A percentile compares a stretch with the other conserved stretches of the same genome.
phyloP scores from a whole-genome alignment of 2,329 filamentous ascomycete genomes.

The Mariannaea sp. region DNA sequence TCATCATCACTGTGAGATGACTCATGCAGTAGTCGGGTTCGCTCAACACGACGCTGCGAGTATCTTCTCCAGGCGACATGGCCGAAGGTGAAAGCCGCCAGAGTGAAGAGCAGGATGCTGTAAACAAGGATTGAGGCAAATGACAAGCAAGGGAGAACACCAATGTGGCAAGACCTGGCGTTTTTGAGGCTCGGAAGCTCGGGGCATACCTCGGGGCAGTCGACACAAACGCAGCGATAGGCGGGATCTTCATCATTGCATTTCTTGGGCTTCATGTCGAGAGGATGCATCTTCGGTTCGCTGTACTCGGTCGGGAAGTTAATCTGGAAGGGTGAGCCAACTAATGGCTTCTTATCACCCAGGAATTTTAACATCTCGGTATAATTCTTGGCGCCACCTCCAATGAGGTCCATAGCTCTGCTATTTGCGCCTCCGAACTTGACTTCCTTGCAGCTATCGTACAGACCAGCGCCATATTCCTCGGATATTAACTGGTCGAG shows the following conservation, averaged over 20 bases:
- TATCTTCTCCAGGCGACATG: conserved; percentile 78
- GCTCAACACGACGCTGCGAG: conserved; percentile 74
- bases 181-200: conserved; percentile 76
- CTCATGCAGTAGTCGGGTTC: conserved; percentile 86
- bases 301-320: conserved; percentile 75
- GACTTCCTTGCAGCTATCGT: conserved; percentile 97
- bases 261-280: conserved; percentile 74
- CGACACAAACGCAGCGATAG: conserved; percentile 91
- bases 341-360: conserved; percentile 80
- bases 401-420: conserved; percentile 94
- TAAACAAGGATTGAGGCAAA: conserved; percentile 92
- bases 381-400: conserved; percentile 91
- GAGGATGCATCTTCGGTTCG: conserved; percentile 72
- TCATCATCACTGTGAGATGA: conserved; percentile 86
- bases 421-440: conserved; percentile 96
- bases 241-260: conserved; percentile 88
- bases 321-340: conserved; percentile 97
- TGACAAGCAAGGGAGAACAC: conserved; percentile 86
- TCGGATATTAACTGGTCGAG: conserved; percentile 87
- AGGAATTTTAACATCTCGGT: conserved; percentile 86
- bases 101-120: conserved; percentile 70
- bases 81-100: conserved; percentile 70
- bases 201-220: conserved; percentile 86
- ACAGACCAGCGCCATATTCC: conserved; percentile 85
- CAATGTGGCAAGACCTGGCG: conserved; percentile 77